phyloP scores from a whole-genome alignment of 192 early-diverging fungal species.

The Backusella liffmaniae region DNA sequence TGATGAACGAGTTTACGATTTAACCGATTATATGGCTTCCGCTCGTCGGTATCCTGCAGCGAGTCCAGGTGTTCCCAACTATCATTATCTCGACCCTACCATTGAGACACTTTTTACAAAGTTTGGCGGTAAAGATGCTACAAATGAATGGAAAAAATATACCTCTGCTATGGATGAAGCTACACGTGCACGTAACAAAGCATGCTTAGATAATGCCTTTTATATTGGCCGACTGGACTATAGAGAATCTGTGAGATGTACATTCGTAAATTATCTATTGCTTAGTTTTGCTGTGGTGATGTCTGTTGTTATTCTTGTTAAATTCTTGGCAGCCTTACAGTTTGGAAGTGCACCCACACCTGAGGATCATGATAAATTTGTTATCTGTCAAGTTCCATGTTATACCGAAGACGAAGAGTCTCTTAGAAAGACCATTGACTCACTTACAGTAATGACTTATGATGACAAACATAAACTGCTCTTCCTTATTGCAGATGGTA shows the following conservation, averaged over 20 bases:
- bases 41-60: constrained; percentile 42
- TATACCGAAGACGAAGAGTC: constrained; percentile 84
- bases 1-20: constrained; percentile 63
- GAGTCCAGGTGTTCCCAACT: constrained; percentile 40
- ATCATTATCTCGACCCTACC: constrained; percentile 54
- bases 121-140: constrained; percentile 54
- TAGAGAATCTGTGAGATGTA: constrained; percentile 72
- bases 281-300: constrained; percentile 75
- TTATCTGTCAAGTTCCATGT: constrained; percentile 80
- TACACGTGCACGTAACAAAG: constrained; percentile 41
- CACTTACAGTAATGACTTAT: constrained; percentile 66
- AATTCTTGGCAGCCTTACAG: constrained; percentile 76
- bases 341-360: constrained; percentile 64
- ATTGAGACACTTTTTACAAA: constrained; percentile 62
- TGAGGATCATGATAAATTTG: constrained; percentile 72
- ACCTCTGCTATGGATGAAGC: constrained; percentile 36
- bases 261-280: constrained; percentile 84
- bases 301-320: constrained; percentile 71
- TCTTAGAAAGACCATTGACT: constrained; percentile 71
- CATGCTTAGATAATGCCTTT: constrained; percentile 82
- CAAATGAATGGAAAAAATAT: constrained; percentile 47
- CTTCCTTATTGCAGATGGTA: constrained; percentile 77
- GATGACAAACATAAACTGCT: constrained; percentile 82
- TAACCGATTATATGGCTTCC: constrained; percentile 59
- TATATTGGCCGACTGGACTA: constrained; percentile 82